These are phyloP conservation scores for Cystobasidium onofrii DNA, from an alignment of 768 basidiomycete species.

Conservation along the genomic window DNA sequence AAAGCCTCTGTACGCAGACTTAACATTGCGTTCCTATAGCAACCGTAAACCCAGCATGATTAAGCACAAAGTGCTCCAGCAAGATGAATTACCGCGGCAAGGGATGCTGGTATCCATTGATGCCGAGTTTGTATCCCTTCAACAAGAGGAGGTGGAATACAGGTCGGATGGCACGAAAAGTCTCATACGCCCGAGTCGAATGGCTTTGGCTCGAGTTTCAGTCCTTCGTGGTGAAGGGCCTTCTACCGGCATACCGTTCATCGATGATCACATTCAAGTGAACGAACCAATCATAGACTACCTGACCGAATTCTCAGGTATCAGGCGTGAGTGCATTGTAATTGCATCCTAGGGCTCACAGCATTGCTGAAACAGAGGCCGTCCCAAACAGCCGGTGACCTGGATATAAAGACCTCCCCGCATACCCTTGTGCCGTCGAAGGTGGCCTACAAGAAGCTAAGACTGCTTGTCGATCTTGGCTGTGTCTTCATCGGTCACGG, in stretches of 20 bases:
- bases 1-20: not conserved
- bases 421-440: conserved; percentile 91
- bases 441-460: conserved; percentile 95
- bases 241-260: conserved; percentile 77
- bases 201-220: conserved; percentile 88
- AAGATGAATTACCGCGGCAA: conserved; percentile 69
- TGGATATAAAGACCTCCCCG: conserved; percentile 71
- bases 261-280: conserved; percentile 96
- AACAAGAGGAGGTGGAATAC: conserved; percentile 94
- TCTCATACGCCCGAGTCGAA: conserved; percentile 78
- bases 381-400: conserved; percentile 66
- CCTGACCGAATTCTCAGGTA: conserved; percentile 92
- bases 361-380: not conserved
- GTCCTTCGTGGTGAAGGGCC: conserved; percentile 78
- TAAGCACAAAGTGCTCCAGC: conserved; percentile 65
- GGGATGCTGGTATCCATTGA: conserved; percentile 91
- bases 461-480: conserved; percentile 81
- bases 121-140: conserved; percentile 95
- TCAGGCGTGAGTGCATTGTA: conserved; percentile 57
- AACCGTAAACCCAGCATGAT: conserved; percentile 65
- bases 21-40: conserved; percentile 49
- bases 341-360: not conserved
- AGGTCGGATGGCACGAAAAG: conserved; percentile 91
- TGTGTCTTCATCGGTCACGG: conserved; percentile 98
- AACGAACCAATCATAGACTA: conserved; percentile 94